phyloP scores from a whole-genome alignment of 306 rosid species.

The Dryas drummondii region DNA sequence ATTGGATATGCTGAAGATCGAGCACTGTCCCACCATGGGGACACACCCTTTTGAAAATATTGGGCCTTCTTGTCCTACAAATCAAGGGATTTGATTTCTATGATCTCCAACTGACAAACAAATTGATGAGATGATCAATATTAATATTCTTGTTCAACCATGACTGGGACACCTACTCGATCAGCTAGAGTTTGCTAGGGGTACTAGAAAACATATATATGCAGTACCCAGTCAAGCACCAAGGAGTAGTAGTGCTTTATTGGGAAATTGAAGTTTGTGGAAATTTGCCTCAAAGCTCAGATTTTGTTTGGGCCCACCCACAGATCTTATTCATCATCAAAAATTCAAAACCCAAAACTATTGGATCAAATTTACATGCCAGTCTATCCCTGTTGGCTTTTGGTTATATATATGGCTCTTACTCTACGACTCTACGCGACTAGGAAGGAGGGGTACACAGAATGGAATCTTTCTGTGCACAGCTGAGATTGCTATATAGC shows the following conservation, averaged over 20 bases:
- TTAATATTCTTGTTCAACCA: neutral
- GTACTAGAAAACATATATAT: neutral
- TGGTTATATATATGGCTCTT: neutral
- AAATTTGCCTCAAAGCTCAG: constrained; percentile 24
- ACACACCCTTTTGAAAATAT: constrained; percentile 14
- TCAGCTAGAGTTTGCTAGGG: neutral
- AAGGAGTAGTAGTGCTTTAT: constrained; percentile 21
- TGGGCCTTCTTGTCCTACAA: constrained; percentile 22
- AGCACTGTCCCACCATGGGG: constrained; percentile 40
- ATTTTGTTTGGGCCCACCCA: constrained; percentile 25
- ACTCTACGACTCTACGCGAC: no score
- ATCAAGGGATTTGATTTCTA: neutral
- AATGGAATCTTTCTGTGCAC: no score
- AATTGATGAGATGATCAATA: no score
- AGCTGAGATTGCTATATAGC: no score
- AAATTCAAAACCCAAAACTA: no score
- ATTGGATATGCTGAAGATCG: constrained; percentile 12
- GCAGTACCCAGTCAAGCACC: constrained; percentile 20
- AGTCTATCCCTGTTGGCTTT: constrained; percentile 1
- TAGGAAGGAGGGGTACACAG: no score
- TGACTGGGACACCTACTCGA: constrained; percentile 20
- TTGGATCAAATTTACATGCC: neutral
- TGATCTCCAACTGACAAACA: no score
- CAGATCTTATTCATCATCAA: constrained; percentile 5
- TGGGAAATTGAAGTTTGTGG: constrained; percentile 21